Evolutionary conservation across 495 filamentous ascomycete genomes (phyloP).

Genomic region (Neurospora discreta): DNA sequence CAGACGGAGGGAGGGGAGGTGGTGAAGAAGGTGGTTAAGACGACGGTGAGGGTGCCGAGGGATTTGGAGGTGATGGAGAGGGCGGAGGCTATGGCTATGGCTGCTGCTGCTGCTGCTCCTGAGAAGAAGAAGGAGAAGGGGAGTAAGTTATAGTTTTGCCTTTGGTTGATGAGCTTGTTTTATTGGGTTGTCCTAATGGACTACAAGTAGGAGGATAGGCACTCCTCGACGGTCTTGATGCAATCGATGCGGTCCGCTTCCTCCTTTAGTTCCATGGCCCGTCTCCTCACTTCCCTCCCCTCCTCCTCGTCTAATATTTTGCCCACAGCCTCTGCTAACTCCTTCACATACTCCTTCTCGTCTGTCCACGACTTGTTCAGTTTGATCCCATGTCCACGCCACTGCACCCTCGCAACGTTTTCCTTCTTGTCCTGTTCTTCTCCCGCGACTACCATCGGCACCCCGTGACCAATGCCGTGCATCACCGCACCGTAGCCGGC

Average conservation of each 20-base stretch:
- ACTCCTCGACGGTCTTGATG: constrained; percentile 9
- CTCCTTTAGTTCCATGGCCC: constrained; percentile 6
- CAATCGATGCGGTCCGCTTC: constrained; percentile 17
- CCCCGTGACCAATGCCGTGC: constrained; percentile 27
- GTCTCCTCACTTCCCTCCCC: constrained; percentile 3
- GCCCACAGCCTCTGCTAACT: constrained; percentile 17
- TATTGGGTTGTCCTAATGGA: not conserved
- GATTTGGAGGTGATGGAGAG: constrained; percentile 17
- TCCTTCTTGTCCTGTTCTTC: constrained; percentile 29
- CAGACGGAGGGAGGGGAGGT: constrained; percentile 27
- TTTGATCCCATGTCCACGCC: constrained; percentile 24
- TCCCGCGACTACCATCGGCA: constrained; percentile 30
- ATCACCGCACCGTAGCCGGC: constrained; percentile 30
- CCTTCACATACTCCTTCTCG: constrained; percentile 9
- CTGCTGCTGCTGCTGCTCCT: not conserved
- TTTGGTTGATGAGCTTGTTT: not conserved
- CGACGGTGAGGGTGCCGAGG: constrained; percentile 10
- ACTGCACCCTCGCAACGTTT: constrained; percentile 20
- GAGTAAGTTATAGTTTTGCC: constrained; percentile 1
- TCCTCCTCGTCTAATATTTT: constrained; percentile 11
- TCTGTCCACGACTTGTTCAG: constrained; percentile 6
- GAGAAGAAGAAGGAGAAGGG: not conserved
- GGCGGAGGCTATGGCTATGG: constrained; percentile 13
- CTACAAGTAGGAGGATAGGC: not conserved
- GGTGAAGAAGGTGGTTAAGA: constrained; percentile 35